A percentile compares a stretch with the other conserved stretches of the same genome.
phyloP scores from a whole-genome alignment of 2,329 filamentous ascomycete genomes.

The Apiospora aurea region DNA sequence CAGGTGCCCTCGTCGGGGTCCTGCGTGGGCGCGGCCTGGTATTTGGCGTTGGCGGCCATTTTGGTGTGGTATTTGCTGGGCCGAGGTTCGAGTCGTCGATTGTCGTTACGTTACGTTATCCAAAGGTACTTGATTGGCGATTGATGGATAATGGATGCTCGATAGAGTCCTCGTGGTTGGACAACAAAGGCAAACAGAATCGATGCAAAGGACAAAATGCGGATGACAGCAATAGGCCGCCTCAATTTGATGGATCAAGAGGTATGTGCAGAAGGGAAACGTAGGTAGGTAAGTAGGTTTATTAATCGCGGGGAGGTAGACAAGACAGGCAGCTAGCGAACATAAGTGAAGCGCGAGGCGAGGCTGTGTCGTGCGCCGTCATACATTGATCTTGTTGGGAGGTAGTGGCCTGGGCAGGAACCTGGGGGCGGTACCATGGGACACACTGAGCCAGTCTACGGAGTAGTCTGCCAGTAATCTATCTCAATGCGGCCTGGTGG shows the following conservation, averaged over 20 bases:
- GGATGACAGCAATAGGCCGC: not conserved
- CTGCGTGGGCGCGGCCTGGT: constrained; percentile 81
- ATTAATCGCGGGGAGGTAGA: not conserved
- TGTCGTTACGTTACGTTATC: constrained; percentile 4
- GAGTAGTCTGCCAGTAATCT: not conserved
- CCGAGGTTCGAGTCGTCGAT: not conserved
- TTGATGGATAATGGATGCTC: not conserved
- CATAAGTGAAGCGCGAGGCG: not conserved
- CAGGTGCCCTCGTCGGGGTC: constrained; percentile 79
- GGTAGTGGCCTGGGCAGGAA: too few species aligned
- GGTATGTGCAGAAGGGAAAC: not conserved
- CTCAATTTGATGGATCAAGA: not conserved
- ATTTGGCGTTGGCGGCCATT: constrained; percentile 83
- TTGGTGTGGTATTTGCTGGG: not conserved
- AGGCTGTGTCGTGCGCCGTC: constrained; percentile 18
- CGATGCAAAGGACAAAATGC: constrained; percentile 2
- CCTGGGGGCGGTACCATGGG: not conserved
- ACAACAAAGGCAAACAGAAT: not conserved
- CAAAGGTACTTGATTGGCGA: not conserved
- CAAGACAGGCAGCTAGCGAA: not conserved
- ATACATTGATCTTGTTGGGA: not conserved
- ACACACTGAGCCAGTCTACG: not conserved
- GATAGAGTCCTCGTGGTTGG: not conserved
- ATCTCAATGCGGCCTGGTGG: constrained; percentile 1
- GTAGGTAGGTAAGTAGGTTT: too few species aligned